Evolutionary conservation across 2,329 filamentous ascomycete species (phyloP).

Genomic region (Beauveria rudraprayagi): DNA sequence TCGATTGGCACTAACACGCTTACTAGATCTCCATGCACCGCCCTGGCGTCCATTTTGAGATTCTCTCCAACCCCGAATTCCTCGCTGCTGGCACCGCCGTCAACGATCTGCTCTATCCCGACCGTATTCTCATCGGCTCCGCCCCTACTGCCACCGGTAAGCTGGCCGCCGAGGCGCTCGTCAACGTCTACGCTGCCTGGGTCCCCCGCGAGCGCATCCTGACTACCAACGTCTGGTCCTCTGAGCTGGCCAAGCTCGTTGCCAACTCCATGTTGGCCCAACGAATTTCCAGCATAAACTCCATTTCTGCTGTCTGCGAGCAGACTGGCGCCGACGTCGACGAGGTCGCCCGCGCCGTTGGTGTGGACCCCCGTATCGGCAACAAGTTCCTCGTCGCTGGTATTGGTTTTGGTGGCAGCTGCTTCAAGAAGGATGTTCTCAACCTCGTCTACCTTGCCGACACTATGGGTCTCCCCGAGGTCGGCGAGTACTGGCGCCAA

Average conservation of each 20-base stretch:
- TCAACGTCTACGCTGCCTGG: slow-evolving; percentile 63
- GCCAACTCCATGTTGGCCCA: slow-evolving; percentile 77
- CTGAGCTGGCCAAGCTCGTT: slow-evolving; percentile 70
- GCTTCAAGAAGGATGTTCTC: slow-evolving; percentile 74
- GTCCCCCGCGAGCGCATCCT: slow-evolving; percentile 59
- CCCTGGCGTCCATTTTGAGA: slow-evolving; percentile 60
- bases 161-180: slow-evolving; percentile 54
- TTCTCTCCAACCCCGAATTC: slow-evolving; percentile 77
- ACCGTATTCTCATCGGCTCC: slow-evolving; percentile 69
- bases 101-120: slow-evolving; percentile 59
- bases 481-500: slow-evolving; percentile 66
- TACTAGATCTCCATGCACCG: slow-evolving; percentile 47
- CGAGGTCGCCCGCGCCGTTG: slow-evolving; percentile 60
- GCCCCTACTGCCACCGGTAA: slow-evolving; percentile 51
- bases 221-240: slow-evolving; percentile 67
- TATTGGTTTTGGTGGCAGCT: slow-evolving; percentile 72
- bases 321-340: slow-evolving; percentile 67
- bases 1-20: no score
- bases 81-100: slow-evolving; percentile 71
- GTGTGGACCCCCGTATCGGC: slow-evolving; percentile 64
- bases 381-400: slow-evolving; percentile 65
- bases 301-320: slow-evolving; percentile 73
- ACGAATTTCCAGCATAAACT: slow-evolving; percentile 73
- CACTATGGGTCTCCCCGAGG: slow-evolving; percentile 59
- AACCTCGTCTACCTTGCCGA: slow-evolving; percentile 68